Conservation (phyloP, 2,329 filamentous ascomycete species). For the Pseudonectria buxi region DNA sequence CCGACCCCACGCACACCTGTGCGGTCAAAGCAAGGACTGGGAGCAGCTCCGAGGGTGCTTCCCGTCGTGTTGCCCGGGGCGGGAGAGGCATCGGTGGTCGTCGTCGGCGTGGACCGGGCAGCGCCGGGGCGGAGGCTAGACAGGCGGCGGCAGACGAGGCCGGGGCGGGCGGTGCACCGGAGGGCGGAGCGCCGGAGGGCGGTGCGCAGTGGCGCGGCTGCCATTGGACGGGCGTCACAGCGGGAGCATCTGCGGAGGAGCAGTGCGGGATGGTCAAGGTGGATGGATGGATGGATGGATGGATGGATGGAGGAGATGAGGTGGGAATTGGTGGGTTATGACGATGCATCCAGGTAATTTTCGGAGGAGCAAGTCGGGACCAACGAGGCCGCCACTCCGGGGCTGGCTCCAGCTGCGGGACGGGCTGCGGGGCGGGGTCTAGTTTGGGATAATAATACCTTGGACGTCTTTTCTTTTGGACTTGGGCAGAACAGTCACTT, state of each 20-base stretch:
- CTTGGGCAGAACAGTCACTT: too few relatives aligned
- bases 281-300: constrained; percentile 3
- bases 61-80: constrained; percentile 7
- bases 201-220: constrained; percentile 24
- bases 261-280: constrained; percentile 11
- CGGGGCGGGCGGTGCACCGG: constrained; percentile 13
- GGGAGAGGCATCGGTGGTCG: constrained; percentile 2
- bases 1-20: constrained; percentile 24
- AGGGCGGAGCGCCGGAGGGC: constrained; percentile 19
- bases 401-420: too few relatives aligned
- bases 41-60: constrained; percentile 6
- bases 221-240: constrained; percentile 27
- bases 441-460: too few relatives aligned
- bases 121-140: constrained; percentile 25
- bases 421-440: too few relatives aligned
- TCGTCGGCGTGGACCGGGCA: constrained; percentile 17
- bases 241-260: constrained; percentile 5
- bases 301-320: constrained; percentile 2
- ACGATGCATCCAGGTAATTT: too few relatives aligned
- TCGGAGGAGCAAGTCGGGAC: too few relatives aligned
- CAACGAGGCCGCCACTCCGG: too few relatives aligned
- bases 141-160: constrained; percentile 17
- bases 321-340: too few relatives aligned
- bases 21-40: constrained; percentile 27
- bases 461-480: too few relatives aligned